phyloP scores from a whole-genome alignment of 306 rosid species.

The Lathyrus sativus region DNA sequence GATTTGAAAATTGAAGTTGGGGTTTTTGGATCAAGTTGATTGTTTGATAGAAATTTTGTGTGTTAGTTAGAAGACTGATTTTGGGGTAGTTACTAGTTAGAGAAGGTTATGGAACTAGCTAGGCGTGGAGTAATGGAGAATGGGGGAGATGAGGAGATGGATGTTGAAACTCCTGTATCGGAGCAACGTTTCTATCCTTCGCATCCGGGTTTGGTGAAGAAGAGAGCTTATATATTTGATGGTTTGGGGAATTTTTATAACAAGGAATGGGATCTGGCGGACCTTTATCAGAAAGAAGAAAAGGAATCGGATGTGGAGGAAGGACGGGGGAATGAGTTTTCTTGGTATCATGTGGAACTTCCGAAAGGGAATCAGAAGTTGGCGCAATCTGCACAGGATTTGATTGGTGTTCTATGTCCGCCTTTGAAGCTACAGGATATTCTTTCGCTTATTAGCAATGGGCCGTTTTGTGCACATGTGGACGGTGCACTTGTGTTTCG shows the following conservation, averaged over 20 bases:
- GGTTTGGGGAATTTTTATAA: conserved; percentile 69
- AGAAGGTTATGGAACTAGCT: conserved; percentile 58
- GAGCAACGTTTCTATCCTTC: conserved; percentile 44
- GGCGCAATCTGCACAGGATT: conserved; percentile 79
- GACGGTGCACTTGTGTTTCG: conserved; percentile 90
- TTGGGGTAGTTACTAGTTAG: conserved; percentile 25
- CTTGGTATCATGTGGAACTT: conserved; percentile 98
- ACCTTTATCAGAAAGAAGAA: conserved; percentile 39
- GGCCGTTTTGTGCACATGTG: conserved; percentile 96
- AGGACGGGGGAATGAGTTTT: conserved; percentile 71
- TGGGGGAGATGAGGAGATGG: conserved; percentile 57
- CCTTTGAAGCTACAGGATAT: conserved; percentile 96
- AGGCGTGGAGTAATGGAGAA: conserved; percentile 40
- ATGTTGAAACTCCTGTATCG: conserved; percentile 46
- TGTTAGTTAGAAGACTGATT: conserved; percentile 16
- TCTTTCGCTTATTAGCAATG: conserved; percentile 96
- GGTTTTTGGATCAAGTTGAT: conserved; percentile 33
- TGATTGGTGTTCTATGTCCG: conserved; percentile 85
- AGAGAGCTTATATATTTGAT: conserved; percentile 87
- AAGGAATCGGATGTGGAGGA: conserved; percentile 55
- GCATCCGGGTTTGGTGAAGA: conserved; percentile 63
- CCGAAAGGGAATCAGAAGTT: conserved; percentile 78
- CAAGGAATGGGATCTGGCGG: conserved; percentile 92
- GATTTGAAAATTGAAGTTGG: conserved; percentile 26
- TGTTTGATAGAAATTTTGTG: neutral